Evolutionary conservation across 2,329 filamentous ascomycete species (phyloP), one percentile per base, ranked within the genome.

Genomic region (Colletotrichum gloeosporioides): DNA sequence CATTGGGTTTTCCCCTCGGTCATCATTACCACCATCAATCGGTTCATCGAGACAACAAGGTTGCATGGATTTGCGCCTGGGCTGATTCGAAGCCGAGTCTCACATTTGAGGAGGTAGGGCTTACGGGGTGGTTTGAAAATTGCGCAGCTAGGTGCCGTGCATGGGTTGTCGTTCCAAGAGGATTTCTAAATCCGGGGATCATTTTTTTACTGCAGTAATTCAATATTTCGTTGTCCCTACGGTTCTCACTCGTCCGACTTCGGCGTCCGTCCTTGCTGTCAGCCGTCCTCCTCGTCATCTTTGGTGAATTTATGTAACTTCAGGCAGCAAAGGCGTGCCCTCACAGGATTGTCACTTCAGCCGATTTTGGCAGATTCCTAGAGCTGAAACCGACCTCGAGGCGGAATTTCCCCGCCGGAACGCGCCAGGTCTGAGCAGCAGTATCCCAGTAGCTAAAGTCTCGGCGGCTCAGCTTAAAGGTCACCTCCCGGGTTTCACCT

Each of bases 371-470:
- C 18, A 57, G 49, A 12, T 77, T 62, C 1, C 62, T 66, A 62
- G 66, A 75, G 22, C 75, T 77, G 8, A 70, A 67, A 3, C 88
- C 88, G 3, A 89, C 85, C 5, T 78, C 81, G 22, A 89, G 80
- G 1, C 77, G 84, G 79, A 89, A 87, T 16, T 79, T 82, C 0
- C 88, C 88, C 16, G 80, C 78, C 4, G 90, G 88, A 36, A 91
- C 81, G 1, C 88, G 80, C 93, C 93, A 95, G 63, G 92, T 88
- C 83, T 94, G 88, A 59, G 83, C 82, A 4, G 85, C 82, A 2
- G 90, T 87, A 80, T 92, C 91, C 92, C 93, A 94, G 75, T 92
- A 92, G 78, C 92, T 93, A 71, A 94, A 78, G 82, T 94, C 92
- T 77, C 92, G 88, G 69, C 92, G 88, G 16, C 88, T 91, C 64